A percentile compares a stretch with the other conserved stretches of the same genome.
Conservation (phyloP, 441 rosid species). For the Melastoma candidum region DNA sequence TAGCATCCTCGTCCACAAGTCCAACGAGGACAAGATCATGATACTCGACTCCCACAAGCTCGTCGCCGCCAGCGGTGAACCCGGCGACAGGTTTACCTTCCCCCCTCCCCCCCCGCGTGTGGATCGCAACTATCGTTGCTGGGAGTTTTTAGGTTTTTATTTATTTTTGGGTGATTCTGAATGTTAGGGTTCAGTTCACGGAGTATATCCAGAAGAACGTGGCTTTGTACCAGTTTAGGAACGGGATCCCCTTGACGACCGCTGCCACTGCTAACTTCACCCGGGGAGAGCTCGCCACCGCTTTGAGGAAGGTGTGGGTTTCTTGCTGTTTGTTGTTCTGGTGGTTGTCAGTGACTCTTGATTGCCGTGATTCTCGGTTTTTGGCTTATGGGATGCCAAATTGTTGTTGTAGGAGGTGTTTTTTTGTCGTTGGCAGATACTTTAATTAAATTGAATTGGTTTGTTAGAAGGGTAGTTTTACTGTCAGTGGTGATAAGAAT, state of each 20-base stretch:
- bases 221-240: slow-evolving; percentile 75
- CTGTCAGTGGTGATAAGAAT: too few relatives aligned
- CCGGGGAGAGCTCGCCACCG: slow-evolving; percentile 91
- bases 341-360: neutral
- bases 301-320: slow-evolving; percentile 65
- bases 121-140: too few relatives aligned
- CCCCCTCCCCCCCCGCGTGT: neutral
- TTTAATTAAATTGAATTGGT: too few relatives aligned
- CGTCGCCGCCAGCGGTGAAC: slow-evolving; percentile 92
- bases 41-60: slow-evolving; percentile 92
- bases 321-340: neutral
- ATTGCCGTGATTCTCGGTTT: neutral
- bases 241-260: slow-evolving; percentile 86
- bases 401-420: too few relatives aligned
- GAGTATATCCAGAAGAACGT: slow-evolving; percentile 95
- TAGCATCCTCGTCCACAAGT: slow-evolving; percentile 88
- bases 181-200: slow-evolving; percentile 56
- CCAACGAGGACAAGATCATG: slow-evolving; percentile 97
- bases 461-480: too few relatives aligned
- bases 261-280: slow-evolving; percentile 86
- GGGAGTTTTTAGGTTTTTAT: neutral
- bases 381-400: too few relatives aligned
- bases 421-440: too few relatives aligned
- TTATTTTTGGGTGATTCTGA: neutral
- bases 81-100: slow-evolving; percentile 70